Percentiles rank a stretch among this genome's conserved stretches.
phyloP scores from a whole-genome alignment of 257 asterid genomes.

The Solanum pimpinellifolium region DNA sequence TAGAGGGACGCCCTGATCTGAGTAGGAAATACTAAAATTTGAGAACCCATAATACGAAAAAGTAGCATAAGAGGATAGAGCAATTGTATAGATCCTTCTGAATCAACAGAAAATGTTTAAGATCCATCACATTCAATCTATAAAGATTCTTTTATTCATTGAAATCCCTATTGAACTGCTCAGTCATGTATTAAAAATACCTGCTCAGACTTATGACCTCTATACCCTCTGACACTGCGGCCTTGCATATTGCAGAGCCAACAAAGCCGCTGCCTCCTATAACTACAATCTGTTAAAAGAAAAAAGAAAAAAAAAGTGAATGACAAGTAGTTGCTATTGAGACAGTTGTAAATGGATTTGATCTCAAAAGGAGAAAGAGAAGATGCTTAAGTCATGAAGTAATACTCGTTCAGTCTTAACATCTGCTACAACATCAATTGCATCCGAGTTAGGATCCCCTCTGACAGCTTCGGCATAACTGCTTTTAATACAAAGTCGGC shows the following conservation, averaged over 20 bases:
- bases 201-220: slow-evolving; percentile 97
- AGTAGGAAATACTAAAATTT: background rate
- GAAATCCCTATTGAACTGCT: background rate
- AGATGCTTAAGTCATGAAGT: background rate
- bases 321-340: background rate
- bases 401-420: slow-evolving; percentile 75
- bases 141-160: background rate
- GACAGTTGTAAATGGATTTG: background rate
- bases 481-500: slow-evolving; percentile 38
- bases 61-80: background rate
- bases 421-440: slow-evolving; percentile 86
- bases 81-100: background rate
- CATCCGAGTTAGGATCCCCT: slow-evolving; percentile 24
- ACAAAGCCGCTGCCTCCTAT: slow-evolving; percentile 98
- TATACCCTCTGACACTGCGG: slow-evolving; percentile 93
- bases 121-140: background rate
- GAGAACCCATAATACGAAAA: background rate
- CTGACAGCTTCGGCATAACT: slow-evolving; percentile 45
- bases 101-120: background rate
- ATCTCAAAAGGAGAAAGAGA: background rate
- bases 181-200: slow-evolving; percentile 17
- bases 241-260: slow-evolving; percentile 96
- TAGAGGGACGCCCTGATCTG: slow-evolving; percentile 82
- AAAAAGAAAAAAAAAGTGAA: background rate
- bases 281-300: slow-evolving; percentile 62